A percentile compares a stretch with the other conserved stretches of the same genome.
These are phyloP conservation scores for Phytophthora colocasiae DNA, from an alignment of 352 stramenopile species.

Conservation along the genomic window DNA sequence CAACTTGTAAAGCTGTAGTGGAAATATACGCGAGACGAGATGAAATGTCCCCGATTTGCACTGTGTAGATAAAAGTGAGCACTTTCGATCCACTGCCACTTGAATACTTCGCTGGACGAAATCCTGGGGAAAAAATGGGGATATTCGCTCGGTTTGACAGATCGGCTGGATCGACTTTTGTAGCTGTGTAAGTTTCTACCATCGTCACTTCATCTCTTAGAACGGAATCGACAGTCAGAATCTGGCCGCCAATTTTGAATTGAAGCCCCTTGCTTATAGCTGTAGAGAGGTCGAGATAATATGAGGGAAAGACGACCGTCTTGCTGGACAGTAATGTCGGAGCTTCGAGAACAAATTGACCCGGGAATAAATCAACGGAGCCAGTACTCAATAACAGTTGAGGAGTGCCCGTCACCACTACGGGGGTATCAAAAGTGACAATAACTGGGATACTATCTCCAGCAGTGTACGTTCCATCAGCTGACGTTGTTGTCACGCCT, in stretches of 20 bases:
- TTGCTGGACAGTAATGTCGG: conserved; percentile 32
- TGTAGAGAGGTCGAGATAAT: conserved; percentile 59
- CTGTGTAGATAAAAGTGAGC: conserved; percentile 61
- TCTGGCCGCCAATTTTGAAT: conserved; percentile 57
- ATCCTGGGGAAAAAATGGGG: conserved; percentile 56
- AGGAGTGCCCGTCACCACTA: conserved; percentile 62
- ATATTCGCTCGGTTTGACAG: conserved; percentile 36
- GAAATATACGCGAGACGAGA: conserved; percentile 57
- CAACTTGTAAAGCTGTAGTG: conserved; percentile 54
- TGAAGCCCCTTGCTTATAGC: conserved; percentile 49
- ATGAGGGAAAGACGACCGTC: conserved; percentile 58
- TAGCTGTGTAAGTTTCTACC: conserved; percentile 58
- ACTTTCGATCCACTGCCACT: conserved; percentile 54
- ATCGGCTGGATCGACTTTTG: conserved; percentile 41
- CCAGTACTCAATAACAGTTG: conserved; percentile 56
- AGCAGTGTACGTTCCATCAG: conserved; percentile 62
- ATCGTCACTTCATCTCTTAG: conserved; percentile 55
- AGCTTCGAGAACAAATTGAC: conserved; percentile 52
- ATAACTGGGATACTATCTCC: conserved; percentile 66
- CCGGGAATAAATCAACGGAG: conserved; percentile 63
- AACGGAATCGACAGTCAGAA: conserved; percentile 62
- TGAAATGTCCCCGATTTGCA: conserved; percentile 65
- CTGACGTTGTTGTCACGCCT: conserved; percentile 40
- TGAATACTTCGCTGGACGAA: conserved; percentile 51
- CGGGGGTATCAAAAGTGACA: conserved; percentile 62